Evolutionary conservation across 2,329 filamentous ascomycete genomes (phyloP).

Genomic region (Ilyonectria robusta): DNA sequence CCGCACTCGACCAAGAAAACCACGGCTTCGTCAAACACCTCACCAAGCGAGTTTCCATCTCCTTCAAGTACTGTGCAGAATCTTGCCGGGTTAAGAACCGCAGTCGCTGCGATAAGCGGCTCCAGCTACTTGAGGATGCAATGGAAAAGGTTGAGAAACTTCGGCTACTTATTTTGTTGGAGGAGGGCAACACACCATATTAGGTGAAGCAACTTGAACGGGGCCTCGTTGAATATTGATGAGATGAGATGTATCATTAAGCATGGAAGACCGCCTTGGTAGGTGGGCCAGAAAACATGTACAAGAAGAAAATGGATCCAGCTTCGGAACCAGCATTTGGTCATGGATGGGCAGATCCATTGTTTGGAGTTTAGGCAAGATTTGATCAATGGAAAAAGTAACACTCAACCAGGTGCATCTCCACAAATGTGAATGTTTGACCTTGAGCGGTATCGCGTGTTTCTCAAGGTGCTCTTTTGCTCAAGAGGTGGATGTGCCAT

Average conservation of each 20-base stretch:
- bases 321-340: not conserved
- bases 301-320: not conserved
- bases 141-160: slow-evolving; percentile 30
- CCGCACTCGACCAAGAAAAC: not conserved
- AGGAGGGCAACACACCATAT: not conserved
- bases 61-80: not conserved
- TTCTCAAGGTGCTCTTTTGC: too few relatives aligned
- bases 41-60: not conserved
- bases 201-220: not conserved
- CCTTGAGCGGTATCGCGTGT: too few relatives aligned
- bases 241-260: too few relatives aligned
- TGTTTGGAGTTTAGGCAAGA: too few relatives aligned
- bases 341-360: not conserved
- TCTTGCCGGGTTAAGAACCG: not conserved
- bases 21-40: not conserved
- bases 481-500: too few relatives aligned
- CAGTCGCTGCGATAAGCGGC: not conserved
- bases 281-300: too few relatives aligned
- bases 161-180: slow-evolving; percentile 5
- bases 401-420: too few relatives aligned
- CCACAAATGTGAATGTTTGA: too few relatives aligned
- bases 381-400: too few relatives aligned
- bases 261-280: too few relatives aligned
- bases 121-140: slow-evolving; percentile 18
- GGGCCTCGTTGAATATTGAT: too few relatives aligned